Conservation (phyloP, 495 filamentous ascomycete species). For the Ramalina intermedia region DNA sequence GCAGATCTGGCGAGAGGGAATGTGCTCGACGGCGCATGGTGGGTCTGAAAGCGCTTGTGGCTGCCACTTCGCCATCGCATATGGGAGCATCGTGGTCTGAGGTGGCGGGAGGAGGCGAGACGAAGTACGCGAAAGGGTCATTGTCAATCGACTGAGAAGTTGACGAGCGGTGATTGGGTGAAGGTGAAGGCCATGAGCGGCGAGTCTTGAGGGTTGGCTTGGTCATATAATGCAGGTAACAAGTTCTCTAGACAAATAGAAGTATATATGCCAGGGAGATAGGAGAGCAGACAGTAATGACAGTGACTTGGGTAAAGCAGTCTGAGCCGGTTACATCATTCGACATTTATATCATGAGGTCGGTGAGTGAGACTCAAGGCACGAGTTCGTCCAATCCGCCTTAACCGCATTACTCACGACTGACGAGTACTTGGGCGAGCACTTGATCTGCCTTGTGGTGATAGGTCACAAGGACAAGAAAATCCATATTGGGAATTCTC, state of each 20-base stretch:
- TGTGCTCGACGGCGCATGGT: constrained; percentile 11
- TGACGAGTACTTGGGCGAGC: too few relatives aligned
- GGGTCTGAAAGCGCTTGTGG: constrained; percentile 9
- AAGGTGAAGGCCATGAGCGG: constrained; percentile 23
- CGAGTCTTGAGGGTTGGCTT: constrained; percentile 10
- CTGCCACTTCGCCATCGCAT: constrained; percentile 18
- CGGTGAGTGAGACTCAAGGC: too few relatives aligned
- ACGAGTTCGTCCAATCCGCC: too few relatives aligned
- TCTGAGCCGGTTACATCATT: neutral
- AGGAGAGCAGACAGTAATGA: neutral
- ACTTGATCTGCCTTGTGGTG: too few relatives aligned
- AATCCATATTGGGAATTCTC: too few relatives aligned
- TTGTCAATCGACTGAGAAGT: constrained; percentile 17
- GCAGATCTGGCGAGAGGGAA: constrained; percentile 11
- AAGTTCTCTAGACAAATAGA: neutral
- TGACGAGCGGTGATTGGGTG: constrained; percentile 6
- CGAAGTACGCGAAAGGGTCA: constrained; percentile 26
- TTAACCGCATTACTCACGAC: too few relatives aligned
- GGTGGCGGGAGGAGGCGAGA: constrained; percentile 17
- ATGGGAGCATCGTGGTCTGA: constrained; percentile 21
- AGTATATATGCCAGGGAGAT: neutral
- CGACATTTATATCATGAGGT: too few relatives aligned
- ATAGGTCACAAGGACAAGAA: too few relatives aligned
- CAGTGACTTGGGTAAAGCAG: constrained; percentile 2
- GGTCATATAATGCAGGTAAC: neutral